Evolutionary conservation across 352 stramenopile genomes (phyloP).

Genomic region (Halophytophthora polymorphica): DNA sequence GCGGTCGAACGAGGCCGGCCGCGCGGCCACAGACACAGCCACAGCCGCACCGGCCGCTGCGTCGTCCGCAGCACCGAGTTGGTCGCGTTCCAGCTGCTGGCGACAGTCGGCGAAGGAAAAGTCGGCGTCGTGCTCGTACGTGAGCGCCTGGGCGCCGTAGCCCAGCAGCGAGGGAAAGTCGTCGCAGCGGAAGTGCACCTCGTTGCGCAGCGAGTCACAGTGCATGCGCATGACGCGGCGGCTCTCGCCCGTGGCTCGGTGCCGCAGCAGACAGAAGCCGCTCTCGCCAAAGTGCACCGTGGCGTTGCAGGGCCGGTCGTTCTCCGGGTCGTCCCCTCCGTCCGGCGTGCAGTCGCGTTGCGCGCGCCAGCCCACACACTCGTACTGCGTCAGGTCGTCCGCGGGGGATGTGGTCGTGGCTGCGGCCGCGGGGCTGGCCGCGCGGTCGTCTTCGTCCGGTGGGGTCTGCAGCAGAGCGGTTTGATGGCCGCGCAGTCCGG

Average conservation of each 20-base stretch:
- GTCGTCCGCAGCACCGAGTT: conserved; percentile 15
- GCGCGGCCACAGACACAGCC: too few relatives aligned
- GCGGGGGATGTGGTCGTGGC: neutral
- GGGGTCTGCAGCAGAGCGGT: conserved; percentile 17
- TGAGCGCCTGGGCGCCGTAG: conserved; percentile 31
- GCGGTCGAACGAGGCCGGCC: conserved; percentile 19
- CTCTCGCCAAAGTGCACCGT: conserved; percentile 36
- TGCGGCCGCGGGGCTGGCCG: neutral
- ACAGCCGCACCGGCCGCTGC: too few relatives aligned
- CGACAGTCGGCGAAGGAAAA: conserved; percentile 32
- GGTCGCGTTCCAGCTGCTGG: conserved; percentile 28
- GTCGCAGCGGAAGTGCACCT: conserved; percentile 39
- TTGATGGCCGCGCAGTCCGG: conserved; percentile 16
- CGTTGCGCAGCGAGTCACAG: conserved; percentile 49
- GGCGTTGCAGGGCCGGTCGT: conserved; percentile 37
- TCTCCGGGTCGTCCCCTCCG: conserved; percentile 22
- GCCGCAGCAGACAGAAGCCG: conserved; percentile 48
- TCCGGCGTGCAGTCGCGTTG: conserved; percentile 41
- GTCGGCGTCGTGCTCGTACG: conserved; percentile 40
- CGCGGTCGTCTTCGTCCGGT: neutral
- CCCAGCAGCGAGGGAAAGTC: conserved; percentile 40
- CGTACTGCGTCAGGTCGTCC: conserved; percentile 27
- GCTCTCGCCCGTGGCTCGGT: conserved; percentile 23
- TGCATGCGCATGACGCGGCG: conserved; percentile 55
- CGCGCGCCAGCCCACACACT: conserved; percentile 54